phyloP scores from a whole-genome alignment of 2,329 filamentous ascomycete species.

The Sclerotinia trifoliorum region DNA sequence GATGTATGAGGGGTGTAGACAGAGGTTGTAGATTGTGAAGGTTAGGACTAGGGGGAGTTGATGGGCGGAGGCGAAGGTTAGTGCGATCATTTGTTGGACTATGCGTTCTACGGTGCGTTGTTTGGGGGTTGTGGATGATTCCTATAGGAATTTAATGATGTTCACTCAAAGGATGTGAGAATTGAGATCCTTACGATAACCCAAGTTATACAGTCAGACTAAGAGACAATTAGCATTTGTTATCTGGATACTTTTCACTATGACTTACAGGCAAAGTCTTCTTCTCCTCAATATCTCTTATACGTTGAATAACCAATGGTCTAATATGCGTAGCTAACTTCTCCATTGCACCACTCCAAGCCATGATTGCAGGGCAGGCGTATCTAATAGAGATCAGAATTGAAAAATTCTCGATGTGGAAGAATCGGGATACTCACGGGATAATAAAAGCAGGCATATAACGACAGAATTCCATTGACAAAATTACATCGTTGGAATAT shows the following conservation, averaged over 20 bases:
- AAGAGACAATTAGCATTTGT: not conserved
- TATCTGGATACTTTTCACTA: no score
- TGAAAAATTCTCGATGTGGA: not conserved
- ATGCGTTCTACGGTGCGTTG: conserved; percentile 5
- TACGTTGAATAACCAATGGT: conserved; percentile 1
- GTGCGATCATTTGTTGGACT: conserved; percentile 6
- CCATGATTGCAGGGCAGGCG: not conserved
- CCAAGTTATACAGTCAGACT: conserved; percentile 5
- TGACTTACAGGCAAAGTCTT: not conserved
- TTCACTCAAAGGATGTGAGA: not conserved
- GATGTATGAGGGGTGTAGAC: conserved; percentile 11
- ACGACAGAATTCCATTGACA: conserved; percentile 6
- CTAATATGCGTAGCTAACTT: not conserved
- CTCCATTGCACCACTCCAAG: conserved; percentile 4
- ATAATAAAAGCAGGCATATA: conserved; percentile 3
- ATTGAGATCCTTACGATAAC: not conserved
- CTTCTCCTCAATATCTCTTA: not conserved
- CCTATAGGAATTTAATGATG: not conserved
- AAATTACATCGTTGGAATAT: not conserved
- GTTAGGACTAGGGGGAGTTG: not conserved
- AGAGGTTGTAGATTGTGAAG: conserved; percentile 13
- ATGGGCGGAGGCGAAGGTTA: conserved; percentile 9
- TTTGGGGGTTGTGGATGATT: conserved; percentile 5
- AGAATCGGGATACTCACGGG: not conserved
- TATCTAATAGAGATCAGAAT: not conserved